phyloP scores from a whole-genome alignment of 768 basidiomycete genomes.

The Boletus patriciae region DNA sequence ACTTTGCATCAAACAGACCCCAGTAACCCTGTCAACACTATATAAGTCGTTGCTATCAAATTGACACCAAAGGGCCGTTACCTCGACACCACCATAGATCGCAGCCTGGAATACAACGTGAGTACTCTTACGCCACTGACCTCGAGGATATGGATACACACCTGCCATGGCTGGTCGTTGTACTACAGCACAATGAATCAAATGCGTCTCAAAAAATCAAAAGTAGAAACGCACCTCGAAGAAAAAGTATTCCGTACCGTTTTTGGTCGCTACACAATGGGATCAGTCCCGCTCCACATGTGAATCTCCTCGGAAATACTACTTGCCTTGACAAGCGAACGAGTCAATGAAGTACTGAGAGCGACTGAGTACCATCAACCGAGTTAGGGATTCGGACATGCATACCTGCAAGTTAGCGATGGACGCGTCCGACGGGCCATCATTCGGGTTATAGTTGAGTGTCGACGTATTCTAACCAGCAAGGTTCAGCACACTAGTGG shows the following conservation, averaged over 20 bases:
- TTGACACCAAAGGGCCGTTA: slow-evolving; percentile 11
- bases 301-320: not conserved
- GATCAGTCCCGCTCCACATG: slow-evolving; percentile 8
- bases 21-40: slow-evolving; percentile 45
- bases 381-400: not conserved
- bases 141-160: slow-evolving; percentile 27
- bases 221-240: slow-evolving; percentile 55
- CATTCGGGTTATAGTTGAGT: slow-evolving; percentile 49
- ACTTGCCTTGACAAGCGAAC: slow-evolving; percentile 65
- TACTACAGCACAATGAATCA: slow-evolving; percentile 39
- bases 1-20: slow-evolving; percentile 68
- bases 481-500: not conserved
- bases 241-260: slow-evolving; percentile 85
- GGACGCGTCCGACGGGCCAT: slow-evolving; percentile 69
- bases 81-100: slow-evolving; percentile 80
- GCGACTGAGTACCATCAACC: slow-evolving; percentile 5
- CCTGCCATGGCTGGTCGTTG: slow-evolving; percentile 84
- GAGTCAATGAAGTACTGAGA: slow-evolving; percentile 74
- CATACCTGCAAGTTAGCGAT: slow-evolving; percentile 57
- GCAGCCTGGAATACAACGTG: slow-evolving; percentile 40
- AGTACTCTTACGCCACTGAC: slow-evolving; percentile 6
- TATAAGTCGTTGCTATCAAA: slow-evolving; percentile 9
- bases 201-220: not conserved
- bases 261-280: slow-evolving; percentile 56
- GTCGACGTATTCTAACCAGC: slow-evolving; percentile 57